Percentiles rank a stretch among this genome's conserved stretches.
Conservation (phyloP, 169 alveolate species). For the Plasmodium malariae region DNA sequence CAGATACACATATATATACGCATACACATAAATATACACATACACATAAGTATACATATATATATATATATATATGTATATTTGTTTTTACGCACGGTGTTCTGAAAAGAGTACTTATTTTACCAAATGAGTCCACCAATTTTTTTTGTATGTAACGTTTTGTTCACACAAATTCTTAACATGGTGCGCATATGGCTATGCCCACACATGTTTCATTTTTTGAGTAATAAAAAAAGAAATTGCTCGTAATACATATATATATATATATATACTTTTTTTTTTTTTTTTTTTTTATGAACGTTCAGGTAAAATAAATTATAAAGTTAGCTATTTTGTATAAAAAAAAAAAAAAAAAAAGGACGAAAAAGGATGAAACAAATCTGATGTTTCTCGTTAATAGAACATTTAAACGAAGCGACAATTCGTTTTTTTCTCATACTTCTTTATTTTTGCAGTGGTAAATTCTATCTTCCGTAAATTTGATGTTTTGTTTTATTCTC, state of each 20-base stretch:
- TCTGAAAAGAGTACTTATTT: too few relatives aligned
- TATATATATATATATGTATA: not conserved
- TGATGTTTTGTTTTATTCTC: conserved; percentile 18
- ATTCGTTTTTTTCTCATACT: not conserved
- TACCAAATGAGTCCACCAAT: too few relatives aligned
- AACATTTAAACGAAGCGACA: conserved; percentile 14
- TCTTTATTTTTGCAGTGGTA: conserved; percentile 9
- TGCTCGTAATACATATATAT: too few relatives aligned
- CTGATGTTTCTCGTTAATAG: not conserved
- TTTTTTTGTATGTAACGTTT: too few relatives aligned
- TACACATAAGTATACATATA: not conserved
- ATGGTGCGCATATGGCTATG: too few relatives aligned
- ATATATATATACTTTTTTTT: too few relatives aligned
- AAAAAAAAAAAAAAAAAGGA: conserved; percentile 19
- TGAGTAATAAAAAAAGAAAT: not conserved
- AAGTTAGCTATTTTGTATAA: conserved; percentile 20
- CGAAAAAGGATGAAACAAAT: not conserved
- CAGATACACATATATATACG: not conserved
- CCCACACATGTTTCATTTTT: not conserved
- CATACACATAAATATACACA: not conserved
- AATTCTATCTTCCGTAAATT: conserved; percentile 36
- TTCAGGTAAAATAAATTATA: conserved; percentile 7
- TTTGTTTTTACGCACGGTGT: too few relatives aligned
- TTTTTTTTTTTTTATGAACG: conserved; percentile 28
- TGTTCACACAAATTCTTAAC: too few relatives aligned